Conservation (phyloP, 768 basidiomycete genomes). For the Auriscalpium microsporum region DNA sequence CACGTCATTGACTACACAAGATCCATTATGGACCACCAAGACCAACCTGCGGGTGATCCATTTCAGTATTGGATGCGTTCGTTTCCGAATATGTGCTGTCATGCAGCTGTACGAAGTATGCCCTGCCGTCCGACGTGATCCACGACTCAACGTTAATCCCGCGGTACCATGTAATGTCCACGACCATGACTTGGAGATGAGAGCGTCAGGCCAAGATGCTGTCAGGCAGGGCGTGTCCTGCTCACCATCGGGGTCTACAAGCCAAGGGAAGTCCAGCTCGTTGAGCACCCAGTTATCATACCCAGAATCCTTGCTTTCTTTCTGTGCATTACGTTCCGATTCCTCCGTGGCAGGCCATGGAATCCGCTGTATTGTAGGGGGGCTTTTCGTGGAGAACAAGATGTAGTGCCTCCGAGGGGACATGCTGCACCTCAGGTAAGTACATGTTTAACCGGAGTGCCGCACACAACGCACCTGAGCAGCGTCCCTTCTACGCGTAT, state of each 20-base stretch:
- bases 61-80: constrained; percentile 11
- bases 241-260: constrained; percentile 66
- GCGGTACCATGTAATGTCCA: constrained; percentile 50
- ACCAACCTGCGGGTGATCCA: not conserved
- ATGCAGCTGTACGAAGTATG: constrained; percentile 64
- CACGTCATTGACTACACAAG: not conserved
- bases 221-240: not conserved
- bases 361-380: constrained; percentile 73
- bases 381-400: constrained; percentile 64
- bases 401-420: constrained; percentile 66
- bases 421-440: constrained; percentile 36
- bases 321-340: constrained; percentile 27
- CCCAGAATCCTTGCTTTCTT: constrained; percentile 25
- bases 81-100: constrained; percentile 26
- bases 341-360: constrained; percentile 64
- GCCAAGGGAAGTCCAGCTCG: constrained; percentile 63
- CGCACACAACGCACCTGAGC: constrained; percentile 40
- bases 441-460: constrained; percentile 1
- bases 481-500: constrained; percentile 69
- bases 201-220: too few relatives aligned
- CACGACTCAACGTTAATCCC: constrained; percentile 63
- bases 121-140: constrained; percentile 80
- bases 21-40: too few relatives aligned
- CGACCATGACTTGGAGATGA: constrained; percentile 46
- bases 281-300: constrained; percentile 69